A percentile compares a stretch with the other conserved stretches of the same genome.
phyloP scores from a whole-genome alignment of 1,284 basidiomycete species.

The Sporisorium exsertum region DNA sequence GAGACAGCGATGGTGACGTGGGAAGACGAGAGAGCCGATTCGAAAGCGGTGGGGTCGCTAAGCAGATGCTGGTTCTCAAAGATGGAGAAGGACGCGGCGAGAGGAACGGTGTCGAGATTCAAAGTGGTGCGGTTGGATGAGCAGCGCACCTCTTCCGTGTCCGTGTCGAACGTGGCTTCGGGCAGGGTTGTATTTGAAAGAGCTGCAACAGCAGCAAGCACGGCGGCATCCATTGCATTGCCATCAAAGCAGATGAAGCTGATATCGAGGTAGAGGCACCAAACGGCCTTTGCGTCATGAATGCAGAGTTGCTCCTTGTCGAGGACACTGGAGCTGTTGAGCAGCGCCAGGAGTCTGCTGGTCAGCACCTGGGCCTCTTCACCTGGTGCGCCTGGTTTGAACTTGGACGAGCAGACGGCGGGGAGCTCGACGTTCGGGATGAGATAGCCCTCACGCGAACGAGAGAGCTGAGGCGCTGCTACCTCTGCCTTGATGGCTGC shows the following conservation, averaged over 20 bases:
- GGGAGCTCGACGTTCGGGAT: constrained; percentile 87
- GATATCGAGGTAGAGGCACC: constrained; percentile 92
- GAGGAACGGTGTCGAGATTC: constrained; percentile 73
- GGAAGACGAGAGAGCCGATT: constrained; percentile 79
- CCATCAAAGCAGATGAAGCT: constrained; percentile 97
- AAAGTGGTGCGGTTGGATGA: constrained; percentile 74
- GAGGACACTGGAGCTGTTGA: constrained; percentile 70
- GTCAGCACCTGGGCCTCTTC: constrained; percentile 58
- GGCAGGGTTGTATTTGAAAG: constrained; percentile 80
- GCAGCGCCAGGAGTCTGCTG: constrained; percentile 74
- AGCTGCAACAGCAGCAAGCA: constrained; percentile 87
- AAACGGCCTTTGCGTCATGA: constrained; percentile 81
- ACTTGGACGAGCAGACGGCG: constrained; percentile 88
- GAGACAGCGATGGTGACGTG: constrained; percentile 47
- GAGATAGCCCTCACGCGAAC: constrained; percentile 44
- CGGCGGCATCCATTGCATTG: constrained; percentile 89
- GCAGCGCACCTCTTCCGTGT: constrained; percentile 77
- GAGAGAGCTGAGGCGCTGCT: constrained; percentile 35
- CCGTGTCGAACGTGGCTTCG: constrained; percentile 79
- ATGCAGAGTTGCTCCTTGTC: constrained; percentile 81
- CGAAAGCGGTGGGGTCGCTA: constrained; percentile 87
- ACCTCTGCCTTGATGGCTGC: constrained; percentile 58
- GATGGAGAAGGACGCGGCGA: constrained; percentile 82
- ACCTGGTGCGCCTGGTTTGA: constrained; percentile 89
- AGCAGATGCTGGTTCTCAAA: constrained; percentile 80